A percentile compares a stretch with the other conserved stretches of the same genome.
These are phyloP conservation scores for Udeniomyces megalosporus DNA, from an alignment of 768 basidiomycete genomes.

Conservation along the genomic window DNA sequence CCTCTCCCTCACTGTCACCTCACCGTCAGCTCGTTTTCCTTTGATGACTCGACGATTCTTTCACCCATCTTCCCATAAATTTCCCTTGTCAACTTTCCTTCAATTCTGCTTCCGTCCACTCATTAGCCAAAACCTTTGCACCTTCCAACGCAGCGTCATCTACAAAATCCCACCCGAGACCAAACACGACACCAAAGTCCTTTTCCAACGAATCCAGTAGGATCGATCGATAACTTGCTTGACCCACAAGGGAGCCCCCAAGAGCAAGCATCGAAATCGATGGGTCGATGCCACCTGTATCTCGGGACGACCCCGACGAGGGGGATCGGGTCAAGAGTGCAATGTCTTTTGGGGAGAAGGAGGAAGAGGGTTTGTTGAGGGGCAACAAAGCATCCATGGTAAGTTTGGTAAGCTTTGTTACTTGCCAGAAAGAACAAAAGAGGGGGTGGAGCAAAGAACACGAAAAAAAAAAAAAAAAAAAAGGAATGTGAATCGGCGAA, in stretches of 20 bases:
- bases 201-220: neutral
- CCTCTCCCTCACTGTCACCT: too few relatives aligned
- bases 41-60: too few relatives aligned
- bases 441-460: too few relatives aligned
- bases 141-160: constrained; percentile 2
- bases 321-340: too few relatives aligned
- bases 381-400: neutral
- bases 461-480: neutral
- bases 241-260: constrained; percentile 8
- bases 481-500: neutral
- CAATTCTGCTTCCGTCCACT: too few relatives aligned
- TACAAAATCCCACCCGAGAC: neutral
- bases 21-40: too few relatives aligned
- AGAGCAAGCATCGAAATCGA: neutral
- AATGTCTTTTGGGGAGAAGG: neutral
- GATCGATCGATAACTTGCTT: neutral
- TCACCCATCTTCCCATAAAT: too few relatives aligned
- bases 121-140: neutral
- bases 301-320: too few relatives aligned
- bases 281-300: constrained; percentile 8
- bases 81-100: too few relatives aligned
- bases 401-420: neutral
- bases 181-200: constrained; percentile 5
- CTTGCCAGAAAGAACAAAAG: neutral
- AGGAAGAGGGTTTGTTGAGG: neutral